Percentiles rank a stretch among this genome's conserved stretches.
These are phyloP conservation scores for Rosa chinensis DNA, from an alignment of 306 rosid species.

Conservation along the genomic window DNA sequence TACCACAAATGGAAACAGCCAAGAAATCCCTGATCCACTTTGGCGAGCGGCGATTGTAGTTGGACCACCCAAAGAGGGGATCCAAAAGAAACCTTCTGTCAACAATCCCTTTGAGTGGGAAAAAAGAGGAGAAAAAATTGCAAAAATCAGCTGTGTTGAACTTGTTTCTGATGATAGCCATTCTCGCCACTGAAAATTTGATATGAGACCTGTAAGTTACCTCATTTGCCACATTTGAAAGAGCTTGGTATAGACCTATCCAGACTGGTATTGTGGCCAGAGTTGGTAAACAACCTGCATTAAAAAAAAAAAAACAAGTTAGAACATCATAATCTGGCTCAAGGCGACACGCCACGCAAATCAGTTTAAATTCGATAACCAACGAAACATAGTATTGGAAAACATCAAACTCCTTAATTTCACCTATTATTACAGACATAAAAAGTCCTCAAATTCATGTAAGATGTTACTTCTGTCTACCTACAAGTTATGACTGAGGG, in stretches of 20 bases:
- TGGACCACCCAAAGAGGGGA: constrained; percentile 98
- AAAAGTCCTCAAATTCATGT: not conserved
- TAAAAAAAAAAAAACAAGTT: constrained; percentile 1
- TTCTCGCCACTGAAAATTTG: not conserved
- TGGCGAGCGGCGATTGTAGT: constrained; percentile 96
- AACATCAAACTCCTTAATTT: not conserved
- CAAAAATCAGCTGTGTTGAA: constrained; percentile 31
- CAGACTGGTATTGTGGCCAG: constrained; percentile 98
- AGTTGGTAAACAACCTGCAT: constrained; percentile 90
- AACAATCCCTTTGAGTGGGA: constrained; percentile 67
- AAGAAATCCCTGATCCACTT: constrained; percentile 92
- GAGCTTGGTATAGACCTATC: constrained; percentile 98
- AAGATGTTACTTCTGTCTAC: not conserved
- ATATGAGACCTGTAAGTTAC: constrained; percentile 35
- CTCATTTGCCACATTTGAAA: constrained; percentile 98
- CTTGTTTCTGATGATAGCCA: not conserved
- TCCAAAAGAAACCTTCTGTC: constrained; percentile 99
- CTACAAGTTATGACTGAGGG: not conserved
- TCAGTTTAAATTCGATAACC: not conserved
- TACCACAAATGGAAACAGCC: constrained; percentile 99
- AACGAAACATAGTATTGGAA: not conserved
- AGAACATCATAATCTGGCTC: not conserved
- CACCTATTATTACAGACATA: not conserved
- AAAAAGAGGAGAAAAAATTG: constrained; percentile 22
- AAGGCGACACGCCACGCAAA: not conserved